These are phyloP conservation scores for Phytophthora crassamura DNA, from an alignment of 352 stramenopile genomes.

Conservation along the genomic window DNA sequence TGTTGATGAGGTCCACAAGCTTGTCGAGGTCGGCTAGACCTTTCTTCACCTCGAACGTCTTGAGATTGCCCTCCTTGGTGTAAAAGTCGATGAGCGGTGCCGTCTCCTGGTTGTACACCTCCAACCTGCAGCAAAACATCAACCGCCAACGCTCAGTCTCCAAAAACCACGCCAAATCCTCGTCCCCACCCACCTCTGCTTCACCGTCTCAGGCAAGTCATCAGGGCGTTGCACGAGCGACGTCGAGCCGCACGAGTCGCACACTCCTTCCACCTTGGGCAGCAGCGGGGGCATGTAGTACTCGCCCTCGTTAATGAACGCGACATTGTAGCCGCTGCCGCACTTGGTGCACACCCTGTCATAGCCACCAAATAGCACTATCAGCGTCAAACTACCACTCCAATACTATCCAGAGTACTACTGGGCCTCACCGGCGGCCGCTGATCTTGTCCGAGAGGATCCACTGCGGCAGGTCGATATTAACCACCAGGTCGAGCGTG, in stretches of 20 bases:
- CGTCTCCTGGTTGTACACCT: constrained; percentile 92
- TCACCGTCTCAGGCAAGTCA: constrained; percentile 83
- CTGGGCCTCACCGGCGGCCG: constrained; percentile 64
- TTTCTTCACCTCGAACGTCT: constrained; percentile 89
- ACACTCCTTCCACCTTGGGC: constrained; percentile 83
- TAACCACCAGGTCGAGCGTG: constrained; percentile 85
- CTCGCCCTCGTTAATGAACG: constrained; percentile 85
- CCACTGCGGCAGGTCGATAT: constrained; percentile 90
- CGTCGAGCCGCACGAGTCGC: constrained; percentile 76
- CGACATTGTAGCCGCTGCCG: constrained; percentile 89
- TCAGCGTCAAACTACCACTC: background rate
- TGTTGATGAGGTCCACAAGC: constrained; percentile 75
- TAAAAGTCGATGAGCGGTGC: constrained; percentile 90
- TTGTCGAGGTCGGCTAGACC: constrained; percentile 83
- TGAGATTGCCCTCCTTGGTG: constrained; percentile 71
- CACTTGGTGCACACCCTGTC: constrained; percentile 83
- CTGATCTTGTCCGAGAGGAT: constrained; percentile 92
- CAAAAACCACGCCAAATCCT: background rate
- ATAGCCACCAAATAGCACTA: background rate
- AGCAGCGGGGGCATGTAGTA: constrained; percentile 92
- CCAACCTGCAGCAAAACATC: constrained; percentile 45
- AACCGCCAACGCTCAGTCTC: constrained; percentile 10
- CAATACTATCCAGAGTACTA: background rate
- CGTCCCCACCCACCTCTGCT: constrained; percentile 50
- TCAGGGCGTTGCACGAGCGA: constrained; percentile 85